Evolutionary conservation across 1,284 basidiomycete species (phyloP).

Genomic region (Ceratobasidium sp.): DNA sequence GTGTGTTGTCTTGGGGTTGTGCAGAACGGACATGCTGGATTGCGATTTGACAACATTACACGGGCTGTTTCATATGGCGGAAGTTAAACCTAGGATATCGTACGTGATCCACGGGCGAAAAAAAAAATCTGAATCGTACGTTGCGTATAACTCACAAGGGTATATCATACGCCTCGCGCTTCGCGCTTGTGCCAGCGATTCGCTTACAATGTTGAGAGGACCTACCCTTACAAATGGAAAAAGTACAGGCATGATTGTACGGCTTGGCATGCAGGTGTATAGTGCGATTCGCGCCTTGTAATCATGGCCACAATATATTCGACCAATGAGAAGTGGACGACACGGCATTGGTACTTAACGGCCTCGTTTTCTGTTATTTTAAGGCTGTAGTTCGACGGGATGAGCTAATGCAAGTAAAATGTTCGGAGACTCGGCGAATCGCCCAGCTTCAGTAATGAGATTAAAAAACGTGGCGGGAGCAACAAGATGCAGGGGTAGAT

Average conservation of each 20-base stretch:
- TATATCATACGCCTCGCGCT: not conserved
- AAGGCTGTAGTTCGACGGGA: too few relatives aligned
- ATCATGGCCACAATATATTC: not conserved
- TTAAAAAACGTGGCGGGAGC: too few relatives aligned
- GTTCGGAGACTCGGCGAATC: too few relatives aligned
- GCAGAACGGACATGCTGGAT: not conserved
- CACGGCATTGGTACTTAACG: too few relatives aligned
- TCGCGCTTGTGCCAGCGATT: not conserved
- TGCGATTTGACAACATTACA: not conserved
- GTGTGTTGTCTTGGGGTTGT: slow-evolving; percentile 42
- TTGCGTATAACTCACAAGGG: not conserved
- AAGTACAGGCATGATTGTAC: not conserved
- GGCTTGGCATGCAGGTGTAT: not conserved
- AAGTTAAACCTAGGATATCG: not conserved
- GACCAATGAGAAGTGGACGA: not conserved
- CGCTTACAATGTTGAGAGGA: not conserved
- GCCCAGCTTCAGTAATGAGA: too few relatives aligned
- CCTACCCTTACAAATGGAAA: not conserved
- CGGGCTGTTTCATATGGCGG: not conserved
- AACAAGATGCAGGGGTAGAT: too few relatives aligned
- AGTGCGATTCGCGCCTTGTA: not conserved
- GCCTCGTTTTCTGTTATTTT: too few relatives aligned
- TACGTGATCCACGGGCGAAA: not conserved
- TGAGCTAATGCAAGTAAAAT: too few relatives aligned
- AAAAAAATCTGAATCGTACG: slow-evolving; percentile 11